A percentile compares a stretch with the other conserved stretches of the same genome.
Conservation (phyloP, 2,329 filamentous ascomycete genomes). For the Pseudopithomyces maydicus region DNA sequence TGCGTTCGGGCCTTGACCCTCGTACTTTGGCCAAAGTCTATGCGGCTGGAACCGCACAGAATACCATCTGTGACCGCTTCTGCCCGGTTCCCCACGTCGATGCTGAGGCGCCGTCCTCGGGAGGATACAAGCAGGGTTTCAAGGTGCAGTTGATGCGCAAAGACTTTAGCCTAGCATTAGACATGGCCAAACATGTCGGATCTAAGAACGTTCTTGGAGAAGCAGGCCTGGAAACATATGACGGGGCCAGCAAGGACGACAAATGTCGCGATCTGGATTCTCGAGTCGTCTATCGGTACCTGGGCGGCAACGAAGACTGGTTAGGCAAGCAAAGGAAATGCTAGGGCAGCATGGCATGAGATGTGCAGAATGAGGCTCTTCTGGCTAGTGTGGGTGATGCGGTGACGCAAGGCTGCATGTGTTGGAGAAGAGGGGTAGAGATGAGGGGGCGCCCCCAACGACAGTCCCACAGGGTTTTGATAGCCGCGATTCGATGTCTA, state of each 20-base stretch:
- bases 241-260: slow-evolving; percentile 56
- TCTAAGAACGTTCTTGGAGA: slow-evolving; percentile 57
- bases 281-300: slow-evolving; percentile 61
- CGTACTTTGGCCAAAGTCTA: slow-evolving; percentile 58
- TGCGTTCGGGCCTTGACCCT: slow-evolving; percentile 62
- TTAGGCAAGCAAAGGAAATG: slow-evolving; percentile 19
- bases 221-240: slow-evolving; percentile 57
- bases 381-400: not conserved
- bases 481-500: not conserved
- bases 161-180: slow-evolving; percentile 61
- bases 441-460: slow-evolving; percentile 14
- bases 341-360: slow-evolving; percentile 10
- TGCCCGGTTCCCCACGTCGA: slow-evolving; percentile 58
- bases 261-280: slow-evolving; percentile 61
- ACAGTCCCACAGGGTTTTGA: slow-evolving; percentile 18
- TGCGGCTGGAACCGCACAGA: slow-evolving; percentile 58
- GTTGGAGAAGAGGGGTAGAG: slow-evolving; percentile 30
- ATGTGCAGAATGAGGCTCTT: no score
- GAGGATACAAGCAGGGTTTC: slow-evolving; percentile 61
- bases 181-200: slow-evolving; percentile 60
- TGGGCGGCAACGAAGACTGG: slow-evolving; percentile 61
- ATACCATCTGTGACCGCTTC: slow-evolving; percentile 57
- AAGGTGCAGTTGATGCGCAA: slow-evolving; percentile 65
- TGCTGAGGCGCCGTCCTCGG: slow-evolving; percentile 53
- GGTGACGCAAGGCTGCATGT: slow-evolving; percentile 9